A percentile compares a stretch with the other conserved stretches of the same genome.
Conservation (phyloP, 1,139 yeast species). For the Petasospora rhodanensis region DNA sequence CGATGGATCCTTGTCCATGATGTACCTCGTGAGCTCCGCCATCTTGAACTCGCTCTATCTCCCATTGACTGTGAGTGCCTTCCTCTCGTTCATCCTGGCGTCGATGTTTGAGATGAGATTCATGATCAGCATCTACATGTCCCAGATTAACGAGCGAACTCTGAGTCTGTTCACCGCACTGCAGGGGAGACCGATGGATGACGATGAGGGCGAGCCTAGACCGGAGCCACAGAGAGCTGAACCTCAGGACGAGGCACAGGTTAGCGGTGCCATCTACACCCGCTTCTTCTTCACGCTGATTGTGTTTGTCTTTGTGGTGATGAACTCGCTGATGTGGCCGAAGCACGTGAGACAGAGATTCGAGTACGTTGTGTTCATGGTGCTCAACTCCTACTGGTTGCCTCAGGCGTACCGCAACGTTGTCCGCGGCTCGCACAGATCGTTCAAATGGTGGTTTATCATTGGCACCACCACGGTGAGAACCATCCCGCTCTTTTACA, state of each 20-base stretch:
- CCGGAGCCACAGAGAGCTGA: too few species aligned
- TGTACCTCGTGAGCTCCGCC: slow-evolving; percentile 56
- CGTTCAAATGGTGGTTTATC: slow-evolving; percentile 69
- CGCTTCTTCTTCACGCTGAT: slow-evolving; percentile 58
- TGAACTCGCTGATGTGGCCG: slow-evolving; percentile 66
- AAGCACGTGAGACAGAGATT: slow-evolving; percentile 46
- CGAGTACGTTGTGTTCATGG: slow-evolving; percentile 50
- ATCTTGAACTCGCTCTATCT: slow-evolving; percentile 54
- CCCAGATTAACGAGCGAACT: slow-evolving; percentile 71
- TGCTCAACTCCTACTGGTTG: slow-evolving; percentile 76
- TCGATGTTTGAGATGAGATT: slow-evolving; percentile 76
- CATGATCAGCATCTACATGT: slow-evolving; percentile 60
- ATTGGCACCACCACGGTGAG: slow-evolving; percentile 62
- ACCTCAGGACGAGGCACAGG: slow-evolving; percentile 51
- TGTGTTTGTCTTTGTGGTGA: slow-evolving; percentile 51
- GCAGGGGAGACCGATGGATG: slow-evolving; percentile 47
- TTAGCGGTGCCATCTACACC: slow-evolving; percentile 57
- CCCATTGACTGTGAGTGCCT: slow-evolving; percentile 65
- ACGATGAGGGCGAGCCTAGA: slow-evolving; percentile 13
- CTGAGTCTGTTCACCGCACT: slow-evolving; percentile 58
- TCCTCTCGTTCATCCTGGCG: slow-evolving; percentile 64
- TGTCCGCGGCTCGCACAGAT: slow-evolving; percentile 60
- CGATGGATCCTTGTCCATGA: slow-evolving; percentile 66
- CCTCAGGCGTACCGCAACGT: slow-evolving; percentile 86
- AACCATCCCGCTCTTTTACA: slow-evolving; percentile 59